Percentiles rank a stretch among this genome's conserved stretches.
phyloP scores from a whole-genome alignment of 495 filamentous ascomycete genomes.

The Acidomyces sp. region DNA sequence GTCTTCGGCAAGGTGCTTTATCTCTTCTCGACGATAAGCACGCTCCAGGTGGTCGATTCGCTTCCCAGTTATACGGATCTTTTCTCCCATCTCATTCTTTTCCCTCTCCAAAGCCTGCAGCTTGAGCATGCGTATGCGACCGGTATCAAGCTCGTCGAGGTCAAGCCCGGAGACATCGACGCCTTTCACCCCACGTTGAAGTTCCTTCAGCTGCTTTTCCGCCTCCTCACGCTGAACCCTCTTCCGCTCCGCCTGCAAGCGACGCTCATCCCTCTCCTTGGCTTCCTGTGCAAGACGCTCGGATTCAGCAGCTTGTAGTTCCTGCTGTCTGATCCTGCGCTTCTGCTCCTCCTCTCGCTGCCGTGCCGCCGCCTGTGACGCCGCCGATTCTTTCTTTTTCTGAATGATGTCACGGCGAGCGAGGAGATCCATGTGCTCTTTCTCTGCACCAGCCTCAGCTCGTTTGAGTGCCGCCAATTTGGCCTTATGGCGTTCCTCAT shows the following conservation, averaged over 20 bases:
- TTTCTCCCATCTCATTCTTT: conserved; percentile 86
- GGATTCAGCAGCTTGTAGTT: conserved; percentile 75
- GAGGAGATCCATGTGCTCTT: conserved; percentile 82
- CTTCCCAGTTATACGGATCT: conserved; percentile 80
- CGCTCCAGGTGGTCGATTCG: conserved; percentile 95
- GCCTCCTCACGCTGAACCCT: conserved; percentile 86
- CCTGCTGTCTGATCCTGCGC: conserved; percentile 70
- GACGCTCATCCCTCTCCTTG: conserved; percentile 74
- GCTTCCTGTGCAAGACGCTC: conserved; percentile 81
- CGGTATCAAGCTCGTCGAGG: conserved; percentile 72
- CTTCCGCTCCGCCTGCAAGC: conserved; percentile 78
- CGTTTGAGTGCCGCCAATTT: conserved; percentile 68
- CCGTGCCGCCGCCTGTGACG: conserved; percentile 65
- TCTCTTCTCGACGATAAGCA: conserved; percentile 86
- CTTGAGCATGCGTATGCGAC: conserved; percentile 83
- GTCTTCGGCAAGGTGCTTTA: conserved; percentile 79
- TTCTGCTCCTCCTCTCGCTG: conserved; percentile 84
- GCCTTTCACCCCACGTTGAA: conserved; percentile 66
- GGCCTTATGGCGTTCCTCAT: conserved; percentile 59
- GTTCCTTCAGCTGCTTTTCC: conserved; percentile 87
- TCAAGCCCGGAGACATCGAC: conserved; percentile 68
- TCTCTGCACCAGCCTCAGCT: conserved; percentile 71
- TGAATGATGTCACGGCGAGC: conserved; percentile 82
- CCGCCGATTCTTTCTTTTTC: conserved; percentile 89
- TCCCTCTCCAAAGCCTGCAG: conserved; percentile 91